Percentiles rank a stretch among this genome's conserved stretches.
These are phyloP conservation scores for Penicillium polonicum DNA, from an alignment of 2,329 filamentous ascomycete species.

Conservation along the genomic window DNA sequence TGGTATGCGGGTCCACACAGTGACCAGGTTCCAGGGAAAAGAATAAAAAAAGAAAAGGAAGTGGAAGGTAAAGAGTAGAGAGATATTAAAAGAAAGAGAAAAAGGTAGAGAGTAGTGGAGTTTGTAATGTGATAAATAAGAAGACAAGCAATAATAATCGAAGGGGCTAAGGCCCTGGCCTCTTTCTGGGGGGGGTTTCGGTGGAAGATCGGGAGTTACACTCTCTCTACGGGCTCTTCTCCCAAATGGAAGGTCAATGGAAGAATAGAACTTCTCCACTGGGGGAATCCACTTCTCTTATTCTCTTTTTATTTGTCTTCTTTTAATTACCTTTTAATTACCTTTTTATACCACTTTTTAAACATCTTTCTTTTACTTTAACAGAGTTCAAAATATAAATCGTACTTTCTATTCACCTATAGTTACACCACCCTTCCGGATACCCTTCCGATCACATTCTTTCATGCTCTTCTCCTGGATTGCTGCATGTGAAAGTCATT, in stretches of 20 bases:
- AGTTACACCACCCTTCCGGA: constrained; percentile 5
- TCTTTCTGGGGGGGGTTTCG: constrained; percentile 10
- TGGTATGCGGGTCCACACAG: constrained; percentile 23
- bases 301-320: neutral
- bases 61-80: constrained; percentile 6
- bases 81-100: neutral
- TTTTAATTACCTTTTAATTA: neutral
- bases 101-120: neutral
- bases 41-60: constrained; percentile 4
- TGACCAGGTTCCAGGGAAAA: constrained; percentile 21
- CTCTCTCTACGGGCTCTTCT: neutral
- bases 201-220: constrained; percentile 16
- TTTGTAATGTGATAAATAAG: constrained; percentile 4
- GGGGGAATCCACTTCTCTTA: neutral
- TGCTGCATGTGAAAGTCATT: constrained; percentile 9
- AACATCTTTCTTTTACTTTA: neutral
- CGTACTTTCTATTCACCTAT: neutral
- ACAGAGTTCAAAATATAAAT: neutral
- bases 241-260: constrained; percentile 5
- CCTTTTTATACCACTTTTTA: neutral
- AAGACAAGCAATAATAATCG: constrained; percentile 10
- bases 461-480: neutral
- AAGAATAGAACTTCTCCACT: constrained; percentile 5
- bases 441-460: constrained; percentile 8
- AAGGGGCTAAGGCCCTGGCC: constrained; percentile 7